These are phyloP conservation scores for Knoxdaviesia capensis DNA, from an alignment of 2,329 filamentous ascomycete species.

Conservation along the genomic window DNA sequence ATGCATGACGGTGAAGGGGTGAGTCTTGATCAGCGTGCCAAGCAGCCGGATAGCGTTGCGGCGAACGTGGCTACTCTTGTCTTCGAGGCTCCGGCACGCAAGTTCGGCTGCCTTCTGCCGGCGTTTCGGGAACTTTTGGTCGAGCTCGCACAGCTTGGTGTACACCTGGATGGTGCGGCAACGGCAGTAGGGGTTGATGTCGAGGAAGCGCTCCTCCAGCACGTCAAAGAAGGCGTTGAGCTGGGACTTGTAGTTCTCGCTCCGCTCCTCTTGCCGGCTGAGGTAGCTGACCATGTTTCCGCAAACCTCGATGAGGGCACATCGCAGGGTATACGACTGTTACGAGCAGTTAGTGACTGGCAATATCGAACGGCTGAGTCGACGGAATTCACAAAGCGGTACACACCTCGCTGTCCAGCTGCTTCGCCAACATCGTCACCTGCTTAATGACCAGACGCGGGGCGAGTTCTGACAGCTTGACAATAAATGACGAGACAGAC, in stretches of 20 bases:
- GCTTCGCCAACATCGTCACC: conserved; percentile 85
- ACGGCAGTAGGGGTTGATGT: conserved; percentile 90
- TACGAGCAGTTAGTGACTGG: background rate
- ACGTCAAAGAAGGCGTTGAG: conserved; percentile 96
- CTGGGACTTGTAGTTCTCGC: conserved; percentile 84
- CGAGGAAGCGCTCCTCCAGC: conserved; percentile 84
- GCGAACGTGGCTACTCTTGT: conserved; percentile 95
- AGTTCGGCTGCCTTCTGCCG: conserved; percentile 75
- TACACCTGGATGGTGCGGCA: conserved; percentile 87
- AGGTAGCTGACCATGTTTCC: conserved; percentile 86
- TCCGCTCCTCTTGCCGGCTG: conserved; percentile 76
- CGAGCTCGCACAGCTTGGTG: conserved; percentile 77
- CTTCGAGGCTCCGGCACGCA: conserved; percentile 74
- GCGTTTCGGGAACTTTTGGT: conserved; percentile 86
- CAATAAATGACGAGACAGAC: conserved; percentile 83
- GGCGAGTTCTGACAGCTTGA: conserved; percentile 79
- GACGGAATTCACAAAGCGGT: background rate
- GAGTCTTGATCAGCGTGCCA: conserved; percentile 72
- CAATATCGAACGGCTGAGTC: background rate
- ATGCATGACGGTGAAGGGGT: conserved; percentile 84
- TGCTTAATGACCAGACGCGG: conserved; percentile 91
- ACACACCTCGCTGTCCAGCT: conserved; percentile 74
- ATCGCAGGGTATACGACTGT: conserved; percentile 78
- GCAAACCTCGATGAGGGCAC: conserved; percentile 88
- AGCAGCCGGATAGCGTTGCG: conserved; percentile 89